phyloP scores from a whole-genome alignment of 106 monocot genomes.

The Apostasia shenzhenica region DNA sequence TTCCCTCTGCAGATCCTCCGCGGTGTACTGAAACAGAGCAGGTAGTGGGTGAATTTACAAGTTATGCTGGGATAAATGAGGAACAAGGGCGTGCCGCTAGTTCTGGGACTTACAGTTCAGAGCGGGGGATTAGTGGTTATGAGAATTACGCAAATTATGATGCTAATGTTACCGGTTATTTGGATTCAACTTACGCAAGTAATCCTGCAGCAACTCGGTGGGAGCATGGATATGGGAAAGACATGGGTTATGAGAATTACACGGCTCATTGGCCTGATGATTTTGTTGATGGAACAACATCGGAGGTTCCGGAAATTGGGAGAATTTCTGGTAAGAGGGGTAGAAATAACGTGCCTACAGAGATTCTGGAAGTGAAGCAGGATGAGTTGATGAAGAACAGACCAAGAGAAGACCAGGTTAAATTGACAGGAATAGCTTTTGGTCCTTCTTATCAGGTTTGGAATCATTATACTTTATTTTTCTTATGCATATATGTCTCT shows the following conservation, averaged over 20 bases:
- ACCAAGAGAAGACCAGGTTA: conserved; percentile 71
- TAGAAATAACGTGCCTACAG: conserved; percentile 48
- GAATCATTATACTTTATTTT: no score
- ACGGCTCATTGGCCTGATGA: conserved; percentile 24
- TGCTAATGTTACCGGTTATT: neutral
- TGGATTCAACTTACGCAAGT: conserved; percentile 17
- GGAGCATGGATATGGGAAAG: conserved; percentile 10
- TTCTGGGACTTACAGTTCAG: neutral
- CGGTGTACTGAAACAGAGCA: conserved; percentile 10
- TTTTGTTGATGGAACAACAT: neutral
- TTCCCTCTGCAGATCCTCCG: neutral
- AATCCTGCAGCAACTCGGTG: neutral
- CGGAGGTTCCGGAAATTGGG: conserved; percentile 25
- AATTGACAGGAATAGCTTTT: conserved; percentile 82
- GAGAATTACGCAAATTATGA: conserved; percentile 14
- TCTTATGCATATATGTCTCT: no score
- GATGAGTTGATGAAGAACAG: conserved; percentile 90
- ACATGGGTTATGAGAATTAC: conserved; percentile 19
- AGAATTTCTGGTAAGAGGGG: conserved; percentile 71
- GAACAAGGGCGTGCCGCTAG: neutral
- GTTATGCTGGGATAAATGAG: conserved; percentile 3
- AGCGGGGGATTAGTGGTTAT: conserved; percentile 9
- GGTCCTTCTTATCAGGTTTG: conserved; percentile 90
- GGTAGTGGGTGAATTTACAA: conserved; percentile 9
- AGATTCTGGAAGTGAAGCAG: conserved; percentile 89